Evolutionary conservation across 768 basidiomycete species (phyloP).

Genomic region (Tulasnella sp.): DNA sequence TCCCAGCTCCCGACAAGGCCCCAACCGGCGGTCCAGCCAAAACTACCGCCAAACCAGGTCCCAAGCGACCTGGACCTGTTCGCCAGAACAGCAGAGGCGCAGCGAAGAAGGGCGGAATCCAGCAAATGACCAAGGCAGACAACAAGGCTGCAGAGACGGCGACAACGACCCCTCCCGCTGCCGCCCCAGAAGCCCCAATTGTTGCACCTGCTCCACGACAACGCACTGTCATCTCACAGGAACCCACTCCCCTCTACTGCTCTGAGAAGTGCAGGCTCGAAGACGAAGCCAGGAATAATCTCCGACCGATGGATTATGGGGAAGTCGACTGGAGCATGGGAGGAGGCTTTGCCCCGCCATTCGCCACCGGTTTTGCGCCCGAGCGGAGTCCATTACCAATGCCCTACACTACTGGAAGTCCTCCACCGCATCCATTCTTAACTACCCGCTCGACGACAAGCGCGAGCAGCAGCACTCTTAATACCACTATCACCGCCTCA

Average conservation of each 20-base stretch:
- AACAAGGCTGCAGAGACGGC: neutral
- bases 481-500: conserved; percentile 8
- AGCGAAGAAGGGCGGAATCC: neutral
- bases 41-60: neutral
- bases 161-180: neutral
- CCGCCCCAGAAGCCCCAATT: neutral
- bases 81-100: conserved; percentile 4
- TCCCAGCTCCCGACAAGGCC: conserved; percentile 7
- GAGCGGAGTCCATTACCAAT: neutral
- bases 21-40: neutral
- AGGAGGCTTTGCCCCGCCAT: neutral
- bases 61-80: neutral
- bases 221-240: conserved; percentile 68
- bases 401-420: neutral
- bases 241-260: conserved; percentile 75
- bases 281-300: conserved; percentile 33
- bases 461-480: neutral
- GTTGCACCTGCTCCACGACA: conserved; percentile 29
- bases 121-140: neutral
- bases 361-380: neutral
- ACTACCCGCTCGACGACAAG: neutral
- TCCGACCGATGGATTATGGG: neutral
- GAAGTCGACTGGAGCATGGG: neutral
- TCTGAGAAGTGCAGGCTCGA: conserved; percentile 63
- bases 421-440: neutral